These are phyloP conservation scores for Stephanocyclus meneghinianus DNA, from an alignment of 352 stramenopile genomes.

Conservation along the genomic window DNA sequence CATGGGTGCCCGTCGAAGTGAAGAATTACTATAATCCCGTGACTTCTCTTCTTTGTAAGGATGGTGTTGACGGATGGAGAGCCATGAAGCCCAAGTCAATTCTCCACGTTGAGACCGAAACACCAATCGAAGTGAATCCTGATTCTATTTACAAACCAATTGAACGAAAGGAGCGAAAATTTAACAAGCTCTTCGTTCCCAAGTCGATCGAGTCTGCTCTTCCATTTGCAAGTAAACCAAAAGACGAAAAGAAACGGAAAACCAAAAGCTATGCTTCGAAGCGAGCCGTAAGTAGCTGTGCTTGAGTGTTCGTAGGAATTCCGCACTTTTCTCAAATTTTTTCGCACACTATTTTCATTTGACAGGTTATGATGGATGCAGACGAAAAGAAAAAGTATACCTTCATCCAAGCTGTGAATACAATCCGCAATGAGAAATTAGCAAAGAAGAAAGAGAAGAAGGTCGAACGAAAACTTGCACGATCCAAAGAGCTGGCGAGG, in stretches of 20 bases:
- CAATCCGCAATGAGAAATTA: slow-evolving; percentile 95
- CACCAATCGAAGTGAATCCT: slow-evolving; percentile 93
- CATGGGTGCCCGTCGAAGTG: slow-evolving; percentile 97
- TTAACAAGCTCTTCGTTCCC: slow-evolving; percentile 92
- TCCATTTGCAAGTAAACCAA: slow-evolving; percentile 96
- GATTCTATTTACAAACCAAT: slow-evolving; percentile 99
- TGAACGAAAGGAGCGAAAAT: slow-evolving; percentile 89
- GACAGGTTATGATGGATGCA: slow-evolving; percentile 90
- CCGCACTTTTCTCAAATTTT: not conserved
- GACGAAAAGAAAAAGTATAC: slow-evolving; percentile 95
- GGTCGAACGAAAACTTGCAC: slow-evolving; percentile 84
- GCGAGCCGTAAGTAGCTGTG: slow-evolving; percentile 52
- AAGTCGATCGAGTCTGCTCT: slow-evolving; percentile 96
- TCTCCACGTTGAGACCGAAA: slow-evolving; percentile 91
- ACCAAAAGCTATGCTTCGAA: slow-evolving; percentile 87
- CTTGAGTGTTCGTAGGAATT: not conserved
- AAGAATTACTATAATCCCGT: slow-evolving; percentile 99
- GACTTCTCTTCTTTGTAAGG: slow-evolving; percentile 80
- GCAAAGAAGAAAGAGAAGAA: slow-evolving; percentile 92
- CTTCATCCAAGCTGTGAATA: slow-evolving; percentile 97
- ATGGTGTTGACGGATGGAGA: slow-evolving; percentile 69
- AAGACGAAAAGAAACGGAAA: slow-evolving; percentile 86
- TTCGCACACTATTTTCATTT: slow-evolving; percentile 3
- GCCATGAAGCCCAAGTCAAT: slow-evolving; percentile 95
- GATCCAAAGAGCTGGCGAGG: slow-evolving; percentile 90